Evolutionary conservation across 2,329 filamentous ascomycete species (phyloP).

Genomic region (Pseudogymnoascus sp.): DNA sequence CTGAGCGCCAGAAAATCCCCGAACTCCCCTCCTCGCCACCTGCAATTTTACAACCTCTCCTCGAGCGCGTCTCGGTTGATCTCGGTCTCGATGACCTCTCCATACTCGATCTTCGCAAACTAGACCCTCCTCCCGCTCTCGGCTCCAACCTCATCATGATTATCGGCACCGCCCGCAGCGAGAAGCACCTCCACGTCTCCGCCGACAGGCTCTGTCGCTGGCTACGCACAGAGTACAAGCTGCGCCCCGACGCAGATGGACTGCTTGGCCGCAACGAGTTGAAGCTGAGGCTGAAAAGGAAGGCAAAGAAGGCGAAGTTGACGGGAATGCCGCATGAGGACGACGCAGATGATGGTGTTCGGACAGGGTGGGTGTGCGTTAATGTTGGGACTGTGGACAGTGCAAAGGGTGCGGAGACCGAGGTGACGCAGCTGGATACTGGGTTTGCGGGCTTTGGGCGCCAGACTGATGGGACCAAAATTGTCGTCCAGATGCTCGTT

Average conservation of each 20-base stretch:
- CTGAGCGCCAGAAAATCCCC: conserved; percentile 49
- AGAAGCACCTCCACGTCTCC: conserved; percentile 86
- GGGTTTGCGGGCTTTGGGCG: conserved; percentile 71
- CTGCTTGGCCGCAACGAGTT: conserved; percentile 84
- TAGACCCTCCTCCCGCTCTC: conserved; percentile 80
- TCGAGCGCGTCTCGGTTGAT: conserved; percentile 73
- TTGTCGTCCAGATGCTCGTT: conserved; percentile 65
- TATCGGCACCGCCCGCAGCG: conserved; percentile 80
- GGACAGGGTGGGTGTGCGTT: conserved; percentile 93
- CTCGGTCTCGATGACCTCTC: conserved; percentile 77
- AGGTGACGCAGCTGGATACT: conserved; percentile 38
- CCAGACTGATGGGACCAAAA: conserved; percentile 44
- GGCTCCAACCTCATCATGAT: conserved; percentile 89
- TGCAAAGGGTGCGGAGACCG: conserved; percentile 29
- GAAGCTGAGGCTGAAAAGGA: conserved; percentile 74
- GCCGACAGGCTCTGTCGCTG: conserved; percentile 85
- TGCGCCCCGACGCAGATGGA: conserved; percentile 76
- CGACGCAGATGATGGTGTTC: conserved; percentile 72
- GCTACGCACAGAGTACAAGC: conserved; percentile 63
- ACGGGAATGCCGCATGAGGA: conserved; percentile 57
- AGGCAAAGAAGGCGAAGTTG: conserved; percentile 73
- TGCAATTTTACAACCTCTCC: conserved; percentile 58
- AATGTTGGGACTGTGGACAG: conserved; percentile 68
- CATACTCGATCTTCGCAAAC: conserved; percentile 70
- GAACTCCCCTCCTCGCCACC: conserved; percentile 54